Conservation (phyloP, 306 rosid genomes). For the Acacia melanoxylon region DNA sequence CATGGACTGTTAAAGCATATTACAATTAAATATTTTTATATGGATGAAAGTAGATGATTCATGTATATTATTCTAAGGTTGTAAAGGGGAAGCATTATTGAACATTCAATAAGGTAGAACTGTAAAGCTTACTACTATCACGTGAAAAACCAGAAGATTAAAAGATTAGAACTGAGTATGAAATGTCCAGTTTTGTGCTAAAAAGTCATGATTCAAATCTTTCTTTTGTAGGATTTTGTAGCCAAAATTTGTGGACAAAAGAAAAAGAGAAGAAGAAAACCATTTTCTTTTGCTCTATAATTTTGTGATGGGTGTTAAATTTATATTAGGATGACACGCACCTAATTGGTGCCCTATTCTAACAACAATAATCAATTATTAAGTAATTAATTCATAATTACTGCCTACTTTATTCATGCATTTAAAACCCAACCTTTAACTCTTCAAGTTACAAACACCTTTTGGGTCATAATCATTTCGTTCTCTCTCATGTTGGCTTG, state of each 20-base stretch:
- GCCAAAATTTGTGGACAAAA: background rate
- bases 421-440: background rate
- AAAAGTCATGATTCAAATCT: background rate
- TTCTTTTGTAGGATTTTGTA: background rate
- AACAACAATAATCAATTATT: background rate
- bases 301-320: background rate
- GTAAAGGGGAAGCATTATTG: background rate
- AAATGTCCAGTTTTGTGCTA: background rate
- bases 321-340: background rate
- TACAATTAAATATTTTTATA: background rate
- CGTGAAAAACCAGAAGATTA: constrained; percentile 1
- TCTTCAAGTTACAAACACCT: background rate
- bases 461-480: background rate
- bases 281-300: background rate
- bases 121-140: background rate
- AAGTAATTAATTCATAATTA: background rate
- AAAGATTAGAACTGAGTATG: background rate
- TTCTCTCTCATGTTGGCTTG: too few relatives aligned
- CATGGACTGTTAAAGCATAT: background rate
- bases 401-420: constrained; percentile 3
- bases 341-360: background rate
- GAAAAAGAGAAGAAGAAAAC: background rate
- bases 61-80: background rate
- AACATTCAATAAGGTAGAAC: background rate
- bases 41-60: background rate